A percentile compares a stretch with the other conserved stretches of the same genome.
Conservation (phyloP, 495 filamentous ascomycete genomes). For the Glarea lozoyensis region DNA sequence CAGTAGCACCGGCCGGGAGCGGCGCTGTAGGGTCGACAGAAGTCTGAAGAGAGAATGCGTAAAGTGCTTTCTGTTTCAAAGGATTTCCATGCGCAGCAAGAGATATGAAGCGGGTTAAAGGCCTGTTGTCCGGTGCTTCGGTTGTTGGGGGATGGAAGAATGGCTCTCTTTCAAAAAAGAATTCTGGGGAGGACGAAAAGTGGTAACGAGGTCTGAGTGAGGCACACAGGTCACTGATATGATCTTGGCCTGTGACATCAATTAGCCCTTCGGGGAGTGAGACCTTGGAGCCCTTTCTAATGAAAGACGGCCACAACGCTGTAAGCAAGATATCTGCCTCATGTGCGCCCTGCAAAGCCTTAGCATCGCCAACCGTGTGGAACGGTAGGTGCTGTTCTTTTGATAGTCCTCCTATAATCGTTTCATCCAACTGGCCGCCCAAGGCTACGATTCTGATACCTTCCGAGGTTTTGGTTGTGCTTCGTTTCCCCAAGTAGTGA, state of each 20-base stretch:
- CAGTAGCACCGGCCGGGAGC: slow-evolving; percentile 59
- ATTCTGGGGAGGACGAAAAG: slow-evolving; percentile 57
- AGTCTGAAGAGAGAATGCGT: slow-evolving; percentile 76
- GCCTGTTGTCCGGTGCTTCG: slow-evolving; percentile 39
- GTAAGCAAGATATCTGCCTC: slow-evolving; percentile 80
- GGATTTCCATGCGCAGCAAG: slow-evolving; percentile 67
- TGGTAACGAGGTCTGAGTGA: slow-evolving; percentile 82
- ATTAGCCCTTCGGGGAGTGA: slow-evolving; percentile 33
- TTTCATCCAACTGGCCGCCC: slow-evolving; percentile 56
- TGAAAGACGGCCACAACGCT: slow-evolving; percentile 67
- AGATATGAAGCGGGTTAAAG: slow-evolving; percentile 80
- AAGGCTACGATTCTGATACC: slow-evolving; percentile 77
- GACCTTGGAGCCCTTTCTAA: slow-evolving; percentile 54
- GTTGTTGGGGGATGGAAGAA: slow-evolving; percentile 66
- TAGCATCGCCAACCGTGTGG: slow-evolving; percentile 70
- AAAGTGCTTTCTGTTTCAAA: slow-evolving; percentile 74
- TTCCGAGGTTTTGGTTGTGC: slow-evolving; percentile 77
- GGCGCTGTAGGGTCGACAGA: slow-evolving; percentile 43
- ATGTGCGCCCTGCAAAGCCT: slow-evolving; percentile 61
- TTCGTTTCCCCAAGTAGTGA: slow-evolving; percentile 78
- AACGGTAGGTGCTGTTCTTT: slow-evolving; percentile 57
- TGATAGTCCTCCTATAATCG: slow-evolving; percentile 38
- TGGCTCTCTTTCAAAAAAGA: slow-evolving; percentile 85
- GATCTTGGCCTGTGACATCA: slow-evolving; percentile 29
- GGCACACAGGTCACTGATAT: slow-evolving; percentile 64